A percentile compares a stretch with the other conserved stretches of the same genome.
phyloP scores from a whole-genome alignment of 2,329 filamentous ascomycete species.

The Cladobotryum protrusum region DNA sequence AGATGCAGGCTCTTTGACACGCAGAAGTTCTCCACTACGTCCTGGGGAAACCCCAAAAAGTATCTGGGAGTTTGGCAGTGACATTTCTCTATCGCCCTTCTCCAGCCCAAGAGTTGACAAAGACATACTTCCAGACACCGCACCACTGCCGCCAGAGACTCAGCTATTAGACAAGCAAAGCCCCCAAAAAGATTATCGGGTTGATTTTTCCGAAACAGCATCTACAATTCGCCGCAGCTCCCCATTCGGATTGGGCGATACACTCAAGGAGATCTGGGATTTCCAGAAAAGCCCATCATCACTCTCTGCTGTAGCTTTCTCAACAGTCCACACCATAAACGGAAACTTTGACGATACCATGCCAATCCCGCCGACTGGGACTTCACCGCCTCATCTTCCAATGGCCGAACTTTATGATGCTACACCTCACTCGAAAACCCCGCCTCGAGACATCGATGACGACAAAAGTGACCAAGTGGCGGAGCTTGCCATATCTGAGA shows the following conservation, averaged over 20 bases:
- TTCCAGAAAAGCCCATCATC: slow-evolving; percentile 9
- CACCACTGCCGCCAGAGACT: slow-evolving; percentile 18
- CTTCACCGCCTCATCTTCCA: slow-evolving; percentile 17
- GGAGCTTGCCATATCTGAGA: not conserved
- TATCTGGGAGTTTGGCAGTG: slow-evolving; percentile 20
- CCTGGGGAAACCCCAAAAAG: slow-evolving; percentile 11
- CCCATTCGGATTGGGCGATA: slow-evolving; percentile 14
- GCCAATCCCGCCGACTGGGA: not conserved
- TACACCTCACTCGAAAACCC: slow-evolving; percentile 9
- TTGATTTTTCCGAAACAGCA: slow-evolving; percentile 33
- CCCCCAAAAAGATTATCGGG: not conserved
- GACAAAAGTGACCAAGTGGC: not conserved
- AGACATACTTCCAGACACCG: slow-evolving; percentile 25
- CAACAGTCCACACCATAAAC: slow-evolving; percentile 1
- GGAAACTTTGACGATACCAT: slow-evolving; percentile 2
- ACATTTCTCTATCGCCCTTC: slow-evolving; percentile 18
- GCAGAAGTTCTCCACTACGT: slow-evolving; percentile 25
- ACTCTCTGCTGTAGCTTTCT: slow-evolving; percentile 1
- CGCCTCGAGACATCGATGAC: not conserved
- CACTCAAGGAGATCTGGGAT: slow-evolving; percentile 15
- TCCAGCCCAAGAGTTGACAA: slow-evolving; percentile 21
- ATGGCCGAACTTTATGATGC: slow-evolving; percentile 23
- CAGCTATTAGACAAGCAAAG: not conserved
- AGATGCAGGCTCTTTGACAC: slow-evolving; percentile 20
- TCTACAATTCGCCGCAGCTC: slow-evolving; percentile 28